Base-by-base conservation (phyloP, 208 protist genomes). In the Porcisia deanei region DNA sequence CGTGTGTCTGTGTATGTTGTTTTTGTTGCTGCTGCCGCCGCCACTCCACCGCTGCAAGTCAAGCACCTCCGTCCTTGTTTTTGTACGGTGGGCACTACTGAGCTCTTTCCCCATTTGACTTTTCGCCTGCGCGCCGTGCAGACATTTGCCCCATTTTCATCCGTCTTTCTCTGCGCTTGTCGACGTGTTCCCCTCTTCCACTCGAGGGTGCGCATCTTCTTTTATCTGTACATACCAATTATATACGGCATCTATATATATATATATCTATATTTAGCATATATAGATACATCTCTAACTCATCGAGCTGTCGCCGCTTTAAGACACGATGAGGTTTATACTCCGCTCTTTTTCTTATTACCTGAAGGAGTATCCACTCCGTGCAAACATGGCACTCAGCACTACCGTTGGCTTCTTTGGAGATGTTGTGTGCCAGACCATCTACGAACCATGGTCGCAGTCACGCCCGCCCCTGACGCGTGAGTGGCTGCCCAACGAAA, bases 371-470 rank as follows among this genome's bases (percentile, higher is more conserved):
- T 73, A 83, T 58, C 87, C 91, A 7, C 80, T 91, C 16, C 59
- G 58, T 37, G 88, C 85, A 20, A 95, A 95, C 59, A 83, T 91
- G 67, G 59, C 67, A 2, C 84, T 95, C 47, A 89, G 85, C 74
- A 86, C 86, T 12, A 80, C 74, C 1, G 83, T 95, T 12, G 88
- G 87, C 6, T 93, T 92, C 72, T 92, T 73, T 63, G 88, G 89
- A 12, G 91, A 95, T 75, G 67, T 93, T n/a, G 65, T 93, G 14
- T 93, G 88, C 52, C 88, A 93, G 73, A 85, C 79, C 1, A 57
- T 93, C 43, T 93, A 93, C 67, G 88, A 93, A 67, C 84, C 85
- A 9, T 81, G 82, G 68, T 77, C 76, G 61, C 67, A 81, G 72
- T 77, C 67, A 7, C 77, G 77, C 4, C 81, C 83, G 14, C 79